Evolutionary conservation across 768 basidiomycete genomes (phyloP).

Genomic region (Basidioascus undulatus): DNA sequence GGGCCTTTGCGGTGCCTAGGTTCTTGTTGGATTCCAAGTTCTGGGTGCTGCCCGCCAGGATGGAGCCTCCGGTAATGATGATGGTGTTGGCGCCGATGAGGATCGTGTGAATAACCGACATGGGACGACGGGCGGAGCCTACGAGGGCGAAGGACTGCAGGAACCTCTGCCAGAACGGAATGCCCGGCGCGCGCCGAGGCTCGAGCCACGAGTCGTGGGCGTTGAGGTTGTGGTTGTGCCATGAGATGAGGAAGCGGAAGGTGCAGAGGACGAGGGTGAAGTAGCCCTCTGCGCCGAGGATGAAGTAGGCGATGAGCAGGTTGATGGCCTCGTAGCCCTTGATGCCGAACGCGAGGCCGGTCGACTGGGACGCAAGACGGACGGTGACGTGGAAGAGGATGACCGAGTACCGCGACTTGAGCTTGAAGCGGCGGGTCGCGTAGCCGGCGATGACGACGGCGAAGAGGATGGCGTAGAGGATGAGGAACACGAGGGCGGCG

Average conservation of each 20-base stretch:
- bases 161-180: slow-evolving; percentile 2
- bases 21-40: slow-evolving; percentile 5
- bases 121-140: slow-evolving; percentile 3
- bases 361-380: slow-evolving; percentile 8
- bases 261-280: slow-evolving; percentile 10
- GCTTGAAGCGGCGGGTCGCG: slow-evolving; percentile 4
- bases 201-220: slow-evolving; percentile 7
- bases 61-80: not conserved
- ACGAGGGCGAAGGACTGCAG: slow-evolving; percentile 3
- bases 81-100: slow-evolving; percentile 4
- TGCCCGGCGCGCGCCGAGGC: slow-evolving; percentile 4
- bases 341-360: slow-evolving; percentile 7
- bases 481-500: slow-evolving; percentile 6
- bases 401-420: slow-evolving; percentile 9
- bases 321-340: slow-evolving; percentile 5
- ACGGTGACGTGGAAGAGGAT: slow-evolving; percentile 10
- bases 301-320: slow-evolving; percentile 10
- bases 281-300: slow-evolving; percentile 11
- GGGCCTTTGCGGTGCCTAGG: slow-evolving; percentile 1
- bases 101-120: slow-evolving; percentile 7
- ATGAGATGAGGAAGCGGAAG: slow-evolving; percentile 10
- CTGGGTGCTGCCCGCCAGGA: not conserved
- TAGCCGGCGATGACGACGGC: slow-evolving; percentile 7
- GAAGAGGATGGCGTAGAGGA: slow-evolving; percentile 6
- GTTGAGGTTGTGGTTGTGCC: slow-evolving; percentile 6